phyloP scores from a whole-genome alignment of 2,329 filamentous ascomycete species.

The Verticillium dahliae region DNA sequence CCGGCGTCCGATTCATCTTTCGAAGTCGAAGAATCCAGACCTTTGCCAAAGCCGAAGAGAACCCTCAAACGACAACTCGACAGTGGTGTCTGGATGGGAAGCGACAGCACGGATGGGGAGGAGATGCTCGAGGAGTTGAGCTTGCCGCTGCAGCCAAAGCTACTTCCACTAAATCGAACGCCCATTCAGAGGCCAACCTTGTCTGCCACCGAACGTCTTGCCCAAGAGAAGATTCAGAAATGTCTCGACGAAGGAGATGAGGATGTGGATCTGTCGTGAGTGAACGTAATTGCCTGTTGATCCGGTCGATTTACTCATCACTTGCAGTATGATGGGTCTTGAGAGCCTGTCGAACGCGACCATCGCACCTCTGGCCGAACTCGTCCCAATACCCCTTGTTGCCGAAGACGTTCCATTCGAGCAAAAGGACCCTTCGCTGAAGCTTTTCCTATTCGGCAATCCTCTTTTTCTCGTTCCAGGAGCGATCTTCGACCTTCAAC shows the following conservation, averaged over 20 bases:
- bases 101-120: constrained; percentile 45
- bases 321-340: constrained; percentile 36
- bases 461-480: constrained; percentile 47
- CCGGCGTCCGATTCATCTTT: constrained; percentile 38
- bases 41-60: constrained; percentile 37
- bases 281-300: constrained; percentile 7
- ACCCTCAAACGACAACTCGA: constrained; percentile 55
- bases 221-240: constrained; percentile 37
- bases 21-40: constrained; percentile 31
- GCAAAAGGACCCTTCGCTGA: constrained; percentile 50
- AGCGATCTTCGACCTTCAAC: constrained; percentile 54
- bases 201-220: constrained; percentile 35
- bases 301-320: constrained; percentile 1
- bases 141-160: constrained; percentile 22
- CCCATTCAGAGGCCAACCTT: constrained; percentile 20
- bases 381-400: constrained; percentile 48
- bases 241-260: constrained; percentile 55
- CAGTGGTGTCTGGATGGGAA: constrained; percentile 64
- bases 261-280: constrained; percentile 55
- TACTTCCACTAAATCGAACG: constrained; percentile 28
- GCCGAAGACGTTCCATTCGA: constrained; percentile 52
- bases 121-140: constrained; percentile 26
- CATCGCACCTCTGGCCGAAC: constrained; percentile 48
- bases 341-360: constrained; percentile 48
- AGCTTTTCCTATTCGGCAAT: constrained; percentile 58